Evolutionary conservation across 768 basidiomycete genomes (phyloP), one percentile per base, ranked within the genome.

Genomic region (Dioszegia hungarica): DNA sequence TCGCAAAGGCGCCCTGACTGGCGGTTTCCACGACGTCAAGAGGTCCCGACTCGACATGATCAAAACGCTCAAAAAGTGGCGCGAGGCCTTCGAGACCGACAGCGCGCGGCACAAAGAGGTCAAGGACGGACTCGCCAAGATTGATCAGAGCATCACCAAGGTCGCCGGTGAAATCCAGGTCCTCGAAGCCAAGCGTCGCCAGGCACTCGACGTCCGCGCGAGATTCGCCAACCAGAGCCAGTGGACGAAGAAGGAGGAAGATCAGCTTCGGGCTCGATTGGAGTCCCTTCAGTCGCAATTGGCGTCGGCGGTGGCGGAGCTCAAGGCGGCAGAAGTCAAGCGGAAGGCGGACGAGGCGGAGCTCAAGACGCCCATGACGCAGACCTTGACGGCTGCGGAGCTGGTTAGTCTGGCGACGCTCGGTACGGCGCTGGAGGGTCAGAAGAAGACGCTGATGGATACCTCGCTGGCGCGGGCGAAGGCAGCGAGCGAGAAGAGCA

Each of bases 11-110:
- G 86, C 93, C 1, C 78, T 99, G 45, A 98, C 93, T 0, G 95
- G 95, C 54, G 95, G 95, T 0, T 99, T 89, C 77, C 89, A 97
- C 74, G 95, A 98, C 74, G 81, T 91, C 24, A 84, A 89, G 11
- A 81, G 89, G 43, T 93, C 90, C 9, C 84, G 95, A 14, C 85
- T 98, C 52, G 93, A 97, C 66, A 88, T 84, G 0, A 86, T 94
- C 74, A 86, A 85, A 67, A 81, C 79, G 47, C 85, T 93, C 39
- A 83, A 83, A 59, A 81, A 79, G 2, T 94, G 91, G 89, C 81
- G 85, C 33, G 75, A 79, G 0, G 88, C 87, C 67, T 85, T 81
- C 60, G 85, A 87, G 24, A 77, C 81, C 0, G 88, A 89, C 60
- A 80, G 82, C 0, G 79, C 78, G 37, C 81, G 84, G 24, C 81